These are phyloP conservation scores for Penicillium digitatum DNA, from an alignment of 2,329 filamentous ascomycete species.

Conservation along the genomic window DNA sequence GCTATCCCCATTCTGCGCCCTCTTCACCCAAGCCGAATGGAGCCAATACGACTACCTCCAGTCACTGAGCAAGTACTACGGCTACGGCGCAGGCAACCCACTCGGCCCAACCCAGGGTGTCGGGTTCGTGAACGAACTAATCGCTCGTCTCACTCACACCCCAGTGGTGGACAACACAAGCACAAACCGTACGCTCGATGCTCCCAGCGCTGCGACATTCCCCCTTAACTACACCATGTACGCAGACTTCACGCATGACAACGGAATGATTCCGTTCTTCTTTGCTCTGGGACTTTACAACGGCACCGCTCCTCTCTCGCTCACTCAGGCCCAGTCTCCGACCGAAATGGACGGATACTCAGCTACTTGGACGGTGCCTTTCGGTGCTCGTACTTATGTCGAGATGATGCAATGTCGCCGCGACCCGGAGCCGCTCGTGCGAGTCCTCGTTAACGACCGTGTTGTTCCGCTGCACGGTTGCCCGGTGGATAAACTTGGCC, in stretches of 20 bases:
- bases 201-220: slow-evolving; percentile 60
- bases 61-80: slow-evolving; percentile 79
- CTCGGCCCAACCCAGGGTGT: slow-evolving; percentile 81
- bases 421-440: slow-evolving; percentile 62
- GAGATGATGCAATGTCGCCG: slow-evolving; percentile 73
- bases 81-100: slow-evolving; percentile 69
- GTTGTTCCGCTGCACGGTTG: slow-evolving; percentile 71
- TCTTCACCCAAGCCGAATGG: slow-evolving; percentile 75
- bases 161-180: slow-evolving; percentile 69
- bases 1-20: slow-evolving; percentile 67
- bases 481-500: slow-evolving; percentile 63
- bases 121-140: slow-evolving; percentile 81
- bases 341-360: slow-evolving; percentile 63
- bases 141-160: slow-evolving; percentile 68
- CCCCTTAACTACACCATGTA: slow-evolving; percentile 67
- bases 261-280: slow-evolving; percentile 74
- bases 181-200: slow-evolving; percentile 74
- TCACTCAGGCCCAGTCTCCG: slow-evolving; percentile 48
- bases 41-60: slow-evolving; percentile 74
- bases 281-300: slow-evolving; percentile 77
- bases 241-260: slow-evolving; percentile 90
- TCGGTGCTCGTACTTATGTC: slow-evolving; percentile 75
- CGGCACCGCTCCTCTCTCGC: slow-evolving; percentile 53
- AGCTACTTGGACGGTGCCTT: slow-evolving; percentile 75
- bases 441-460: slow-evolving; percentile 78